Conservation (phyloP, 2,329 filamentous ascomycete genomes). For the Chaetomium olivaceum region DNA sequence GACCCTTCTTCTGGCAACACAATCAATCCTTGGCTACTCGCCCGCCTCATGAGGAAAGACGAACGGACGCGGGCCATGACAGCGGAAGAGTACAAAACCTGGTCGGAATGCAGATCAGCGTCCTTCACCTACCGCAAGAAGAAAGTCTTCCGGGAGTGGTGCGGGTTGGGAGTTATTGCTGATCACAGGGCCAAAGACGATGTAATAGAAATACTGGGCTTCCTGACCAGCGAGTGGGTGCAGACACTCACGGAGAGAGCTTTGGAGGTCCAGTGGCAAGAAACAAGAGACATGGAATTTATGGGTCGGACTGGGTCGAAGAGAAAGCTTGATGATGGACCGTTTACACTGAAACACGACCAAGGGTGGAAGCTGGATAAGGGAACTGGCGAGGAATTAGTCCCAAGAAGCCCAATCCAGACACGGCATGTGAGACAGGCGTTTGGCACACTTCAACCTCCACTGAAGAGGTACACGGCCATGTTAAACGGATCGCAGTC, state of each 20-base stretch:
- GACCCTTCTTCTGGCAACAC: background rate
- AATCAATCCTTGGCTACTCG: background rate
- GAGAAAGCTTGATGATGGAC: background rate
- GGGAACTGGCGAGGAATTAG: background rate
- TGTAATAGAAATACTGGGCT: slow-evolving; percentile 29
- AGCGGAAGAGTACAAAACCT: slow-evolving; percentile 28
- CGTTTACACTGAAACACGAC: background rate
- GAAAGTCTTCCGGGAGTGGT: slow-evolving; percentile 31
- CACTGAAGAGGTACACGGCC: slow-evolving; percentile 5
- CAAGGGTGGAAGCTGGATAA: no score
- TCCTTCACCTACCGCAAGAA: slow-evolving; percentile 28
- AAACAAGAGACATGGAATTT: background rate
- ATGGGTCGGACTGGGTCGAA: background rate
- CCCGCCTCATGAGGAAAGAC: slow-evolving; percentile 2
- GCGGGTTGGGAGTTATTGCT: slow-evolving; percentile 26
- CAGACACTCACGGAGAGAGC: slow-evolving; percentile 20
- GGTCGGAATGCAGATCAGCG: slow-evolving; percentile 31
- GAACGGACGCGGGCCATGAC: slow-evolving; percentile 26
- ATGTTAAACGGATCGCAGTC: slow-evolving; percentile 6
- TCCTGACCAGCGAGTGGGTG: slow-evolving; percentile 32
- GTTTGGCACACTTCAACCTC: slow-evolving; percentile 1
- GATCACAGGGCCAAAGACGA: slow-evolving; percentile 29
- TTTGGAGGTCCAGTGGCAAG: background rate
- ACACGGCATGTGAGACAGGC: slow-evolving; percentile 3
- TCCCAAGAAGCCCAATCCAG: background rate